Base-by-base conservation (phyloP, 2,329 filamentous ascomycete genomes). In the Exophiala xenobiotica region DNA sequence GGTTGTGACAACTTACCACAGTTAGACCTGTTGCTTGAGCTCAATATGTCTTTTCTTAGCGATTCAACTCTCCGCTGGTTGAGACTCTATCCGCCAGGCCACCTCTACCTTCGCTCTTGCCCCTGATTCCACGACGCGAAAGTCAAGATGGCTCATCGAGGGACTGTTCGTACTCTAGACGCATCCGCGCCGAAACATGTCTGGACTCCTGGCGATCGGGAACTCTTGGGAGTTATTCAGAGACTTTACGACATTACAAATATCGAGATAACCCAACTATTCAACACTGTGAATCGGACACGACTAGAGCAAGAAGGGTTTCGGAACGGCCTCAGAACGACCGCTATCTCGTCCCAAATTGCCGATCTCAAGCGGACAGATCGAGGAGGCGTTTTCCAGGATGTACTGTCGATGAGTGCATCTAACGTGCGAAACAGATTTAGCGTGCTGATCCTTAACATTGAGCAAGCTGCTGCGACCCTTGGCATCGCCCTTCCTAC, bases 251-350 rank as follows among this genome's bases (percentile, higher is more conserved):
- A 35, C 20, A 35, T 38, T n/a, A 18, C 22, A 11, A 45, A 14
- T 16, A 31, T 2, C 9, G 24, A 31, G 3, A 4, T 27, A 2
- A n/a, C 12, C n/a, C 6, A 3, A 7, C 8, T 51, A 6, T 51
- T 51, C 14, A 51, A 39, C 14, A 14, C 20, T n/a, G 11, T 51
- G 4, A n/a, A 51, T 26, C 6, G n/a, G 9, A 22, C 45, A 8
- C n/a, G 14, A 2, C 48, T 51, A 8, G 14, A n/a, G 3, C 6
- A 14, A 12, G 41, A 51, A 20, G 48, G 48, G 2, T 20, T 51
- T 16, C 6, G 19, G 9, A 16, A 33, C 8, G 48, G 48, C 4
- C 31, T 51, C 2, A 26, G 19, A 4, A n/a, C 18, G 3, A 18
- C 29, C 4, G 18, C 40, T 3, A 40, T 51, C n/a, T 20, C n/a